Conservation (phyloP, 495 filamentous ascomycete species). For the Apiosordaria backusii region DNA sequence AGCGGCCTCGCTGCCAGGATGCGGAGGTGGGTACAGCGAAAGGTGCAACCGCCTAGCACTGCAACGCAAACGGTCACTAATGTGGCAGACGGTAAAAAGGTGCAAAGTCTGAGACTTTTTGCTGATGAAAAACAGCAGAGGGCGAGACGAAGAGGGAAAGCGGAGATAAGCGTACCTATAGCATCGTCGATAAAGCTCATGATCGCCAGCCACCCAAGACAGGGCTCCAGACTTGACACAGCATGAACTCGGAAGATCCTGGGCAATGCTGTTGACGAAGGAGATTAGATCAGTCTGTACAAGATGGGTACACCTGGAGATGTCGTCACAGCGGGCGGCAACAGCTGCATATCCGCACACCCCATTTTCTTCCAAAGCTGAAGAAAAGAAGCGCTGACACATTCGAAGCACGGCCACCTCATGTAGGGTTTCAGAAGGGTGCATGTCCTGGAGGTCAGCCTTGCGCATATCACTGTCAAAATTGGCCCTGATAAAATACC, state of each 20-base stretch:
- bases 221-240: background rate
- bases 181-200: background rate
- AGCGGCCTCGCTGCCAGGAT: background rate
- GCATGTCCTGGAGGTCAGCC: background rate
- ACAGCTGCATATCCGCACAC: background rate
- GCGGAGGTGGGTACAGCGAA: background rate
- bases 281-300: background rate
- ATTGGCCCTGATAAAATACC: background rate
- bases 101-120: background rate
- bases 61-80: background rate
- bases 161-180: slow-evolving; percentile 1
- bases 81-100: background rate
- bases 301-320: background rate
- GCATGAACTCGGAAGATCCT: background rate
- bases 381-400: background rate
- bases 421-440: background rate
- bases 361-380: background rate
- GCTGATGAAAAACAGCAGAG: background rate
- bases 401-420: background rate
- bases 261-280: background rate
- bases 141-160: background rate
- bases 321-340: background rate
- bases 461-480: background rate
- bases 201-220: background rate
- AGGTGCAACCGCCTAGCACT: background rate